phyloP scores from a whole-genome alignment of 2,329 filamentous ascomycete species.

The Magnaporthiopsis poae region DNA sequence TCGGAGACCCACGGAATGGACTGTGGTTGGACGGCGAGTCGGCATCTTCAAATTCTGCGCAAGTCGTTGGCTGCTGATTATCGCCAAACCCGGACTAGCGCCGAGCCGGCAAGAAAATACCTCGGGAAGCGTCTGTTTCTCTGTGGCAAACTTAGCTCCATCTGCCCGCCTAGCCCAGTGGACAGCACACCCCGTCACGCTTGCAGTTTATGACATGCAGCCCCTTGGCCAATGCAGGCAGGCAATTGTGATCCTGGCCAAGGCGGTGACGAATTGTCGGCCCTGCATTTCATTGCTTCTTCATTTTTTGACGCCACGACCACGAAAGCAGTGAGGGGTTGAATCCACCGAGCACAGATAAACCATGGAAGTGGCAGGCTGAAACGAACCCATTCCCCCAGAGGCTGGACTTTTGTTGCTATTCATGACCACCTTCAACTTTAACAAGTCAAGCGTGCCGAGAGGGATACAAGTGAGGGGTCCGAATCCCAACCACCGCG shows the following conservation, averaged over 20 bases:
- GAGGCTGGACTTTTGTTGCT: too few species aligned
- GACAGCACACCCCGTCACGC: neutral
- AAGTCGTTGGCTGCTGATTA: neutral
- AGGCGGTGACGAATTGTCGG: neutral
- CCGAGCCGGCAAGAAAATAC: neutral
- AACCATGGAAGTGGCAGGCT: too few species aligned
- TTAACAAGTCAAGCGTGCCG: too few species aligned
- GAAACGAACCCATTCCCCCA: too few species aligned
- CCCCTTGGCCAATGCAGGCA: neutral
- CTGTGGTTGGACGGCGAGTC: neutral
- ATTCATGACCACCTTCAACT: too few species aligned
- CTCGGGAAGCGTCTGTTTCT: neutral
- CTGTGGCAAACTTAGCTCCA: neutral
- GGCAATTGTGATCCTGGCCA: neutral
- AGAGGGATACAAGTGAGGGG: neutral
- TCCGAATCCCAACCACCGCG: conserved; percentile 6
- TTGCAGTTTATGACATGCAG: neutral
- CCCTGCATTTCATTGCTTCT: neutral
- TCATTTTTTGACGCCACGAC: too few species aligned
- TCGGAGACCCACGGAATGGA: neutral
- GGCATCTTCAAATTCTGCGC: neutral
- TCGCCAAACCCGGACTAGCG: neutral
- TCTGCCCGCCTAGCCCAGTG: too few species aligned
- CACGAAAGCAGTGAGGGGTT: too few species aligned
- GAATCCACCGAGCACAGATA: too few species aligned